A percentile compares a stretch with the other conserved stretches of the same genome.
Evolutionary conservation across 805 yeast species (phyloP).

Genomic region (Teunomyces lycoperdinae): DNA sequence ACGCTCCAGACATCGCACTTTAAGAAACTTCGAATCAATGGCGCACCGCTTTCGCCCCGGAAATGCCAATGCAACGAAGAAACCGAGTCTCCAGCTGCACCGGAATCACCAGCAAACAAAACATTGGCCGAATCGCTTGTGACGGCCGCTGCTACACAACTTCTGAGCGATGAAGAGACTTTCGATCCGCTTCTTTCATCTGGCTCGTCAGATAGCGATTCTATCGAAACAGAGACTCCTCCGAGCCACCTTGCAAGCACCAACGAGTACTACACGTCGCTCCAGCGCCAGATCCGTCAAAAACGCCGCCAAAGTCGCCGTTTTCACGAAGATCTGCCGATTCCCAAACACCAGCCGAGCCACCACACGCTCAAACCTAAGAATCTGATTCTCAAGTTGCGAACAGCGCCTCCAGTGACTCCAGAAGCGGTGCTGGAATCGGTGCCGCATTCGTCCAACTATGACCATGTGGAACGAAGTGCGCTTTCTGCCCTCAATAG

Average conservation of each 20-base stretch:
- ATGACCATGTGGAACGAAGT: constrained; percentile 9
- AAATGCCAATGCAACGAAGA: constrained; percentile 5
- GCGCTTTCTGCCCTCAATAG: constrained; percentile 12
- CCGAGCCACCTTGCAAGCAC: constrained; percentile 10
- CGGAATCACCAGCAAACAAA: constrained; percentile 8
- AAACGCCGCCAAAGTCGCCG: constrained; percentile 10
- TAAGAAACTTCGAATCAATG: constrained; percentile 42
- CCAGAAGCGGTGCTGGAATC: neutral
- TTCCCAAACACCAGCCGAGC: constrained; percentile 41
- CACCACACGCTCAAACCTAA: constrained; percentile 42
- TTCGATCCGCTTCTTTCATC: constrained; percentile 2
- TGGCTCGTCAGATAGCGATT: constrained; percentile 7
- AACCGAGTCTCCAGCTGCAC: neutral
- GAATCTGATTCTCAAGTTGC: constrained; percentile 36
- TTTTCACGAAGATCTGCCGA: constrained; percentile 23
- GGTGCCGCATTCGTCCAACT: neutral
- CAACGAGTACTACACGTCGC: constrained; percentile 18
- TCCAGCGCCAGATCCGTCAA: constrained; percentile 5
- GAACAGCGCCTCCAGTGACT: neutral
- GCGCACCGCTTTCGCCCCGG: constrained; percentile 19
- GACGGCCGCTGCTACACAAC: constrained; percentile 11
- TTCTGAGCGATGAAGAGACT: constrained; percentile 12
- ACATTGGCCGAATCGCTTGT: constrained; percentile 8
- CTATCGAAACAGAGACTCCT: neutral
- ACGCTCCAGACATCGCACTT: constrained; percentile 36